Percentiles rank a stretch among this genome's conserved stretches.
phyloP scores from a whole-genome alignment of 768 basidiomycete species.

The Xanthoconium purpureum region DNA sequence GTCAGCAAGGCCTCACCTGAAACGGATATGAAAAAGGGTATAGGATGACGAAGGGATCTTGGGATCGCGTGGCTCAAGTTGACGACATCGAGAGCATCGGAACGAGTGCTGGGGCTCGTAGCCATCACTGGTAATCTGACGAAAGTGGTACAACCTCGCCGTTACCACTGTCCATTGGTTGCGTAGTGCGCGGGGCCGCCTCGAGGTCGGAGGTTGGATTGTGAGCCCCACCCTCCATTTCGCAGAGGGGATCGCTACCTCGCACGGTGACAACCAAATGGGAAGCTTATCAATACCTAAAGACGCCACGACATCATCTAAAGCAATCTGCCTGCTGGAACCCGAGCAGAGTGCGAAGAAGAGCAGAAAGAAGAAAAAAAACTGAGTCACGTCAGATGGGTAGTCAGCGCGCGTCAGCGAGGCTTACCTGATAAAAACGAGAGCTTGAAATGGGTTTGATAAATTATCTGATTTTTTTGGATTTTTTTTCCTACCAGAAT shows the following conservation, averaged over 20 bases:
- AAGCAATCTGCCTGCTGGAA: not conserved
- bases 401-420: too few relatives aligned
- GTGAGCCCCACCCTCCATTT: not conserved
- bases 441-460: too few relatives aligned
- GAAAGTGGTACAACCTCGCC: not conserved
- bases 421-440: too few relatives aligned
- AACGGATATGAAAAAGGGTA: slow-evolving; percentile 3
- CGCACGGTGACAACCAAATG: not conserved
- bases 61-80: not conserved
- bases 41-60: slow-evolving; percentile 4
- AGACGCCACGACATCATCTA: not conserved
- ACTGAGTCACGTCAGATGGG: too few relatives aligned
- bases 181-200: not conserved
- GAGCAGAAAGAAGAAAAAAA: not conserved
- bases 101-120: not conserved
- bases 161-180: not conserved
- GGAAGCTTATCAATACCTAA: not conserved
- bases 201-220: not conserved
- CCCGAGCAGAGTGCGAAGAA: slow-evolving; percentile 1
- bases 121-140: not conserved
- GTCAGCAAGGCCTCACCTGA: too few relatives aligned
- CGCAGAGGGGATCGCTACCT: not conserved
- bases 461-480: too few relatives aligned
- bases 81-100: not conserved
- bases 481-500: not conserved